Evolutionary conservation across 2,329 filamentous ascomycete genomes (phyloP).

Genomic region (Dactylellina cionopaga): DNA sequence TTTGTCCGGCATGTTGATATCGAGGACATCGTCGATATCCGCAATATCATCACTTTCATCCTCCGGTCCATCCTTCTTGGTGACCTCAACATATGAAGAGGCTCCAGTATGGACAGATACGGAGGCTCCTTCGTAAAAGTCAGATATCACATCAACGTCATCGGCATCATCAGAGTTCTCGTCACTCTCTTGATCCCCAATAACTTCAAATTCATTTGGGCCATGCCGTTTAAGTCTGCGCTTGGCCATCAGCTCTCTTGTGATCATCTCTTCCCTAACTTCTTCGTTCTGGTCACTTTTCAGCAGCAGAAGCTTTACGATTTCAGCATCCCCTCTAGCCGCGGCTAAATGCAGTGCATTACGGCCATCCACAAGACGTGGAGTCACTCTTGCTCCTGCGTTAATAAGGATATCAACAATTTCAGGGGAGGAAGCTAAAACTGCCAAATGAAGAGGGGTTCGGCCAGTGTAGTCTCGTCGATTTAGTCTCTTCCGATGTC

Average conservation of each 20-base stretch:
- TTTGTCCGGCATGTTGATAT: slow-evolving; percentile 82
- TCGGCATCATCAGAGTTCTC: slow-evolving; percentile 60
- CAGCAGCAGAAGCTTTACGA: slow-evolving; percentile 76
- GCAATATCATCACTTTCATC: slow-evolving; percentile 61
- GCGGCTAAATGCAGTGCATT: slow-evolving; percentile 84
- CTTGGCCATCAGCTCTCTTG: slow-evolving; percentile 59
- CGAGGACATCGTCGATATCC: slow-evolving; percentile 78
- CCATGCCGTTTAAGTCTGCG: slow-evolving; percentile 8
- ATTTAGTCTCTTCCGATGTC: slow-evolving; percentile 76
- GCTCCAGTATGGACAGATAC: slow-evolving; percentile 22
- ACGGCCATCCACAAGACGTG: slow-evolving; percentile 79
- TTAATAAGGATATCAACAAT: slow-evolving; percentile 78
- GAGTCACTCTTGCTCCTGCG: slow-evolving; percentile 75
- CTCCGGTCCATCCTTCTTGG: slow-evolving; percentile 61
- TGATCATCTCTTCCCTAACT: slow-evolving; percentile 70
- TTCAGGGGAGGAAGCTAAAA: slow-evolving; percentile 71
- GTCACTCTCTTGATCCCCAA: slow-evolving; percentile 57
- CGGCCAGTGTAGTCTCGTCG: slow-evolving; percentile 80
- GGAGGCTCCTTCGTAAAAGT: slow-evolving; percentile 60
- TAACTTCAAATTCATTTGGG: slow-evolving; percentile 43
- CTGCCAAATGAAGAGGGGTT: slow-evolving; percentile 80
- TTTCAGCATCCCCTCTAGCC: slow-evolving; percentile 73
- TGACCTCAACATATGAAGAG: slow-evolving; percentile 54
- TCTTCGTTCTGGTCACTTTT: slow-evolving; percentile 80
- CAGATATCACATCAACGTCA: slow-evolving; percentile 62